phyloP scores from a whole-genome alignment of 257 asterid species.

The Paulownia fortunei region DNA sequence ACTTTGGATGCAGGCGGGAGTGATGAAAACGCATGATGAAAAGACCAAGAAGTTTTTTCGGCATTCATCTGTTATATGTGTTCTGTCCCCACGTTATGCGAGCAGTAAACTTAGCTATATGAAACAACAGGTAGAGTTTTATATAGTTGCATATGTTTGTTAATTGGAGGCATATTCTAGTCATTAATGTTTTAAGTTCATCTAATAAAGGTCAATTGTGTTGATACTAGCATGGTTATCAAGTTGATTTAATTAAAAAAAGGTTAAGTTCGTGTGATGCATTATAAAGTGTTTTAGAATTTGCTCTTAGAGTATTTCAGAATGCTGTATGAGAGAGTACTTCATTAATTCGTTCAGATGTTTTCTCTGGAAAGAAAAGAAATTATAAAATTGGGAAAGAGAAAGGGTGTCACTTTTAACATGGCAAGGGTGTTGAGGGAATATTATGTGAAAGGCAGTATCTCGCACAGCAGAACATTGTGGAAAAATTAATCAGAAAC shows the following conservation, averaged over 20 bases:
- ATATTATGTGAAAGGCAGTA: background rate
- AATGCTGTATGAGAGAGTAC: conserved; percentile 7
- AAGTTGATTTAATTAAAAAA: background rate
- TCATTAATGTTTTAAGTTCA: conserved; percentile 3
- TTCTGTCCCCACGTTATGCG: conserved; percentile 85
- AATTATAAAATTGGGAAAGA: background rate
- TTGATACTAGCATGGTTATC: background rate
- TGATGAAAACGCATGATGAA: conserved; percentile 92
- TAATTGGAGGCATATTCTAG: conserved; percentile 15
- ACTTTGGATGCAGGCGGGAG: conserved; percentile 69
- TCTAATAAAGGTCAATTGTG: background rate
- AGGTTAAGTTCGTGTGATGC: background rate
- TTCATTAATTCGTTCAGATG: background rate
- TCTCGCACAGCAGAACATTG: background rate
- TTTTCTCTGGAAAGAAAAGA: background rate
- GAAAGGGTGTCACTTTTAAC: background rate
- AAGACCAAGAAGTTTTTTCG: conserved; percentile 85
- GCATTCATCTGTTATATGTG: conserved; percentile 87
- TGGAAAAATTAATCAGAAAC: background rate
- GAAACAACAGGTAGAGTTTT: conserved; percentile 73
- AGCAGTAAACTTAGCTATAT: conserved; percentile 83
- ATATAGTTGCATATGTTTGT: conserved; percentile 16
- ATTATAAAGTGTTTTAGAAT: background rate
- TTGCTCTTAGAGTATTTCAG: conserved; percentile 13
- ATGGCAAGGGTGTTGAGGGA: background rate